Percentiles rank a stretch among this genome's conserved stretches.
phyloP scores from a whole-genome alignment of 345 rosid species.

The Bruguiera sexangula region DNA sequence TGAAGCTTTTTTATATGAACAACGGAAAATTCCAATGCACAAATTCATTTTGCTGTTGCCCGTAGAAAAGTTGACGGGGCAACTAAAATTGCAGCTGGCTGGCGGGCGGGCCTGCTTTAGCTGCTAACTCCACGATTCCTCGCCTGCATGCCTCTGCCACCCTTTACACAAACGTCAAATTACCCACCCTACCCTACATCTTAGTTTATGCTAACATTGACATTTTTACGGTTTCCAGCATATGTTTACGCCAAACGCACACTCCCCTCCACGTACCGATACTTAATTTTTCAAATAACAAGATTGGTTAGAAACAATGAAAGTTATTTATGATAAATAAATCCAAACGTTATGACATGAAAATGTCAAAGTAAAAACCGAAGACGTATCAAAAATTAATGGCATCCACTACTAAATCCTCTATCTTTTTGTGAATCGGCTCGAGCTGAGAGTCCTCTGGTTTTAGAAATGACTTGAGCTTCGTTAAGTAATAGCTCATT shows the following conservation, averaged over 20 bases:
- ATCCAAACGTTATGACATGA: too few relatives aligned
- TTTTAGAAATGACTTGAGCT: too few relatives aligned
- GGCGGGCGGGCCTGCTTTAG: conserved; percentile 22
- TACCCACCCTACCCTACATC: background rate
- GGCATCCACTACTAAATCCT: too few relatives aligned
- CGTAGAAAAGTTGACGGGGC: conserved; percentile 45
- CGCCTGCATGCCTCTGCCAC: background rate
- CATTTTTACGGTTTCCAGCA: background rate
- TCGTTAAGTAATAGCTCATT: too few relatives aligned
- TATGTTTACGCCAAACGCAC: background rate
- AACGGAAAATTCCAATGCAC: conserved; percentile 22
- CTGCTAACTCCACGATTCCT: conserved; percentile 14
- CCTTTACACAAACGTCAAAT: background rate
- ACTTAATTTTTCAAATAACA: too few relatives aligned
- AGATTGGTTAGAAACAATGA: too few relatives aligned
- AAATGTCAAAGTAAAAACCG: too few relatives aligned
- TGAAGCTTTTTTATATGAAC: conserved; percentile 1
- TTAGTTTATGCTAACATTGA: background rate
- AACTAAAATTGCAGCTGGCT: conserved; percentile 47
- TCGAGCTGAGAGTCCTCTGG: too few relatives aligned
- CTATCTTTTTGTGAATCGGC: too few relatives aligned
- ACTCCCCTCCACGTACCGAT: too few relatives aligned
- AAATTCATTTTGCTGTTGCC: conserved; percentile 32
- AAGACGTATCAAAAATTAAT: too few relatives aligned
- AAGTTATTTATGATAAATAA: too few relatives aligned